Evolutionary conservation across 257 asterid species (phyloP), one percentile per base, ranked within the genome.

Genomic region (Petunia axillaris): DNA sequence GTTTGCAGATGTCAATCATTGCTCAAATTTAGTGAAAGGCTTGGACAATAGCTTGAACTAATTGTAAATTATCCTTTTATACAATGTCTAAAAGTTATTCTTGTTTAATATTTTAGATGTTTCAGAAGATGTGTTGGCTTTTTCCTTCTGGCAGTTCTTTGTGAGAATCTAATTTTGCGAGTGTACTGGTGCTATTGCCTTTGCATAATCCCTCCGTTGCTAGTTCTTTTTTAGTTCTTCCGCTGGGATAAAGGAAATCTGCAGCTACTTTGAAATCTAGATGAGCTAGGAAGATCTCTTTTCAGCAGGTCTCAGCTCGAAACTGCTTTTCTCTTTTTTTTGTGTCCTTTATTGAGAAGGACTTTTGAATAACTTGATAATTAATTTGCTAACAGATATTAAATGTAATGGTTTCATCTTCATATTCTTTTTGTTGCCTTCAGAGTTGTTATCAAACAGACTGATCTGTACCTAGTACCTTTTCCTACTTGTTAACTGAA

Each of bases 21-120:
- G 57, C 76, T 68, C 57, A n/a, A 68, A 68, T n/a, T 68, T 68
- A 68, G 54, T 68, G 76, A 68, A 68, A 7, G 15, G n/a, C 57
- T 68, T 68, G 57, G 13, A 43, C 76, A n/a, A 68, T 68, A n/a
- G 55, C 76, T 43, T 68, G 76, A 44, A 68, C n/a, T 44, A 43
- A 43, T n/a, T 68, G 71, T 68, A 10, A 11, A 16, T 70, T 70
- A 70, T 40, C 76, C 58, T 70, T 1, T 70, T 43, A 46, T 44
- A 70, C 58, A 46, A 44, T 70, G 40, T 68, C 58, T n/a, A 16
- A 8, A 7, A 16, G 16, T 46, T 59, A 4, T n/a, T 9, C 41
- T 9, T 46, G 13, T 46, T 16, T 67, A 43, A 39, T 43, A 67
- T 44, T 48, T 70, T 44, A 70, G 76, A 16, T 70, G 9, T 44